These are phyloP conservation scores for Venturia pyrina DNA, from an alignment of 2,329 filamentous ascomycete genomes.

Conservation along the genomic window DNA sequence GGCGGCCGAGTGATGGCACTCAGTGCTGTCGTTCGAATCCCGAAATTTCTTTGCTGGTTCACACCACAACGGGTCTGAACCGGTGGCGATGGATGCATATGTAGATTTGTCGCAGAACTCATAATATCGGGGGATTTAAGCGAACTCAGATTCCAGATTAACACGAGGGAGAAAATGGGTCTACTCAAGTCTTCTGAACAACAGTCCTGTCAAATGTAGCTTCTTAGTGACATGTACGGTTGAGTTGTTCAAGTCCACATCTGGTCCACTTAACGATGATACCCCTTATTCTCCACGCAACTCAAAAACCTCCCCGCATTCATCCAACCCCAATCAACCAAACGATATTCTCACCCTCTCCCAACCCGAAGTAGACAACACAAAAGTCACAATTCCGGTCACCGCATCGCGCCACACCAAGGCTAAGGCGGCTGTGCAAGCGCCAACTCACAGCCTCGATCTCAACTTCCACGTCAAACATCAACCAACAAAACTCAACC, in stretches of 20 bases:
- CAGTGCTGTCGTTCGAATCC: background rate
- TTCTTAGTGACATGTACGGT: background rate
- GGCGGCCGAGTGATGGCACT: background rate
- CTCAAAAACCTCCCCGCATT: background rate
- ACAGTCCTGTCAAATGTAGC: background rate
- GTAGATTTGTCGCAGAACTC: background rate
- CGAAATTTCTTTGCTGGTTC: background rate
- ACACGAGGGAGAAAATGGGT: too few species aligned
- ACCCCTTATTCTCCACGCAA: background rate
- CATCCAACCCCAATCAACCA: background rate
- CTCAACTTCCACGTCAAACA: background rate
- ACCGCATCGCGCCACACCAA: background rate
- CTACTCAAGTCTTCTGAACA: background rate
- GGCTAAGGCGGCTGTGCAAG: background rate
- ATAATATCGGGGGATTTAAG: background rate
- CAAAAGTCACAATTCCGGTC: background rate
- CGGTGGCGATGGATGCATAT: background rate
- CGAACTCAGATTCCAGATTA: too few species aligned
- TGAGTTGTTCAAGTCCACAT: background rate
- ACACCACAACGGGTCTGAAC: background rate
- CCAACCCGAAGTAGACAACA: background rate
- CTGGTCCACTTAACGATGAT: background rate
- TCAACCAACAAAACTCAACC: background rate
- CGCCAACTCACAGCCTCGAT: constrained; percentile 3
- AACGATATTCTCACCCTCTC: background rate